A percentile compares a stretch with the other conserved stretches of the same genome.
Conservation (phyloP, 1,139 yeast species). For the Entelexis paramagnoliae region DNA sequence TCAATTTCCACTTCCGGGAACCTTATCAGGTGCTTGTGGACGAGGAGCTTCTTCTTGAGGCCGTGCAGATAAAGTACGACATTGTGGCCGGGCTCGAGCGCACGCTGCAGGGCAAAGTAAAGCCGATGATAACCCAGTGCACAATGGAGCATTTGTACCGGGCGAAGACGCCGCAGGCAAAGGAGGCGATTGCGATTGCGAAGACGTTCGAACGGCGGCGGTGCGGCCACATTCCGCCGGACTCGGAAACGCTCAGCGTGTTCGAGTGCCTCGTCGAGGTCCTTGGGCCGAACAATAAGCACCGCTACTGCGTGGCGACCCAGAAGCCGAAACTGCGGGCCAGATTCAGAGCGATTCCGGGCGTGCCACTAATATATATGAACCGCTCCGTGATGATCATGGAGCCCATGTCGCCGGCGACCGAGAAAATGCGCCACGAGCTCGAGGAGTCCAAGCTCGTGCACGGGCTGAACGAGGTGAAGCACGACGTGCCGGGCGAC, state of each 20-base stretch:
- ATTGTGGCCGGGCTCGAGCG: conserved; percentile 65
- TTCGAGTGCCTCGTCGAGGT: conserved; percentile 68
- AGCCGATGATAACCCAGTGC: conserved; percentile 94
- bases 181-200: conserved; percentile 49
- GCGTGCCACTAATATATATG: conserved; percentile 79
- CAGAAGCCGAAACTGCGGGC: conserved; percentile 64
- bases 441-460: conserved; percentile 59
- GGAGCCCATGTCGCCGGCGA: conserved; percentile 81
- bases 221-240: conserved; percentile 39
- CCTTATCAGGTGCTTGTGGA: conserved; percentile 88
- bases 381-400: conserved; percentile 87
- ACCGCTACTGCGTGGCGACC: conserved; percentile 78
- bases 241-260: conserved; percentile 47
- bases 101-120: conserved; percentile 75
- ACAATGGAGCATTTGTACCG: conserved; percentile 78
- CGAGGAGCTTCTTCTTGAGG: conserved; percentile 59
- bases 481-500: neutral
- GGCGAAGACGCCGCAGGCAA: conserved; percentile 56
- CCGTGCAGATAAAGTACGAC: conserved; percentile 60
- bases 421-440: conserved; percentile 44
- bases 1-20: conserved; percentile 83
- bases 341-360: conserved; percentile 64
- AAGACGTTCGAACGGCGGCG: conserved; percentile 74
- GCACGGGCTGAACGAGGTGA: conserved; percentile 59
- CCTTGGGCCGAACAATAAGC: conserved; percentile 63